Evolutionary conservation across 352 stramenopile species (phyloP).

Genomic region (Albugo laibachii): DNA sequence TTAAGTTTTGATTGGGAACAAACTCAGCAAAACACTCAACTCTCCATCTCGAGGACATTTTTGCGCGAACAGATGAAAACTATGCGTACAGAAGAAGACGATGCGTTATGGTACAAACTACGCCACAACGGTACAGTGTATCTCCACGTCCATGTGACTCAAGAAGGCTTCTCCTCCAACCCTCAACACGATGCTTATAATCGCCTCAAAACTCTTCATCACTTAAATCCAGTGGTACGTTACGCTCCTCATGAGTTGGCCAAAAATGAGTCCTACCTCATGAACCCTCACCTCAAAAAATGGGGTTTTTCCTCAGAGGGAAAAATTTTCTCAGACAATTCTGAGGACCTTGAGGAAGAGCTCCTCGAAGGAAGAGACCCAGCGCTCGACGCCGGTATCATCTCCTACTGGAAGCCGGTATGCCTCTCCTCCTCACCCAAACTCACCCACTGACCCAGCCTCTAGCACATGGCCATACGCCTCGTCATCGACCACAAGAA

Average conservation of each 20-base stretch:
- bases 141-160: constrained; percentile 52
- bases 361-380: constrained; percentile 6
- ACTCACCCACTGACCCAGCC: not conserved
- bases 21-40: constrained; percentile 25
- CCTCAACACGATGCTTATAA: constrained; percentile 19
- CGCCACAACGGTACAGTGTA: constrained; percentile 35
- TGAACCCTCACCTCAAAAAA: not conserved
- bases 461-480: constrained; percentile 27
- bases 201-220: constrained; percentile 36
- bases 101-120: constrained; percentile 17
- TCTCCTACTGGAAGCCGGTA: constrained; percentile 58
- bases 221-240: constrained; percentile 35
- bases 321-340: not conserved
- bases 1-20: constrained; percentile 51
- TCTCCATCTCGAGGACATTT: constrained; percentile 23
- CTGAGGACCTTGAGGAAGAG: constrained; percentile 2
- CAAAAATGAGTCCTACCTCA: not conserved
- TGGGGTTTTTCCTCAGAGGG: not conserved
- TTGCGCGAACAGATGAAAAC: constrained; percentile 6
- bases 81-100: not conserved
- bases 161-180: constrained; percentile 23
- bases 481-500: constrained; percentile 53
- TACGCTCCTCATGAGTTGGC: constrained; percentile 6
- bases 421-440: not conserved
- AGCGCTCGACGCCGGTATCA: constrained; percentile 14